phyloP scores from a whole-genome alignment of 208 protist genomes.

The Leishmania gerbilli region DNA sequence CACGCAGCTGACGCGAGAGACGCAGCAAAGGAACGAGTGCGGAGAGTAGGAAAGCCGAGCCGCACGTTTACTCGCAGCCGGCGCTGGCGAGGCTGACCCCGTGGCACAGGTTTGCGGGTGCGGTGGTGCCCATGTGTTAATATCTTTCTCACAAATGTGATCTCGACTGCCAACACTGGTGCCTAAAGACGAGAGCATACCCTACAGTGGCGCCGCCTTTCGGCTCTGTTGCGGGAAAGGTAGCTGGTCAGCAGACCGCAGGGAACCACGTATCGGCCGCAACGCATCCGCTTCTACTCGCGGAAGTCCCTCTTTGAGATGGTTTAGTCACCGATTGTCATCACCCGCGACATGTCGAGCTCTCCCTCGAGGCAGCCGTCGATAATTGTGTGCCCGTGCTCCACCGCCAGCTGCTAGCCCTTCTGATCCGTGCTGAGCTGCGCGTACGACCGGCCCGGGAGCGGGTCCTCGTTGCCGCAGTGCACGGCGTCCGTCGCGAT shows the following conservation, averaged over 20 bases:
- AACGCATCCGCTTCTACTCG: conserved; percentile 40
- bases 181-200: conserved; percentile 19
- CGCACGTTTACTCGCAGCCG: conserved; percentile 19
- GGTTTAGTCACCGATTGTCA: conserved; percentile 27
- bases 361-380: conserved; percentile 20
- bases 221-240: conserved; percentile 17
- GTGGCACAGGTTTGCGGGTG: conserved; percentile 16
- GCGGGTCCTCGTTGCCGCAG: conserved; percentile 32
- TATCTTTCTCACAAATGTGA: conserved; percentile 22
- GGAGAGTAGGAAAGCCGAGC: not conserved
- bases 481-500: conserved; percentile 37
- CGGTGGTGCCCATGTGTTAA: conserved; percentile 30
- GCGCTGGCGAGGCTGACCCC: conserved; percentile 34
- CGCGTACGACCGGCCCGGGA: conserved; percentile 22
- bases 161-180: conserved; percentile 33
- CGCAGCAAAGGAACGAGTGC: not conserved
- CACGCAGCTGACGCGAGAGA: not conserved
- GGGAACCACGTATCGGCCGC: conserved; percentile 30
- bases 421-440: conserved; percentile 23
- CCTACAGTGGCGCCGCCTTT: conserved; percentile 18
- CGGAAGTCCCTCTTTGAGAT: conserved; percentile 25
- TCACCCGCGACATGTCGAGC: conserved; percentile 9
- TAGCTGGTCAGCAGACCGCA: conserved; percentile 23
- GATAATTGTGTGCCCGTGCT: conserved; percentile 28
- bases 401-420: conserved; percentile 27